These are phyloP conservation scores for Camelina sativa DNA, from an alignment of 345 rosid genomes.

Conservation along the genomic window DNA sequence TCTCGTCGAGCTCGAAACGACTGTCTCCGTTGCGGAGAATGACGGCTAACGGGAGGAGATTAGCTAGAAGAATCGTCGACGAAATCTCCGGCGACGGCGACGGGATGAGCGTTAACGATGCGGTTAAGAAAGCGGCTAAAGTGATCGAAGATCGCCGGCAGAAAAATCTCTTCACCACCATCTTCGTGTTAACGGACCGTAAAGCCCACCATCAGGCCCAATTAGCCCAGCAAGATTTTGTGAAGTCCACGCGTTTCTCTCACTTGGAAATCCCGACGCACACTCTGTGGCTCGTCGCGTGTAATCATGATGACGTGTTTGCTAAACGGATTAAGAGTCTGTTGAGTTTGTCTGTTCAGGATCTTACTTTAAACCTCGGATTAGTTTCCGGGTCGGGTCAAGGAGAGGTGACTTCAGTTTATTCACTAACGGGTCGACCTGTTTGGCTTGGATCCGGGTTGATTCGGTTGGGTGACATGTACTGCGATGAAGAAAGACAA, in stretches of 20 bases:
- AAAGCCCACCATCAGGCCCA: conserved; percentile 39
- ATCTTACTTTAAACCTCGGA: conserved; percentile 65
- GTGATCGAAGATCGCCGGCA: conserved; percentile 86
- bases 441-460: conserved; percentile 53
- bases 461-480: conserved; percentile 67
- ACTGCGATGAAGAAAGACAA: conserved; percentile 72
- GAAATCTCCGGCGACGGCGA: conserved; percentile 60
- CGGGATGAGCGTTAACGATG: conserved; percentile 71
- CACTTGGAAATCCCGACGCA: conserved; percentile 61
- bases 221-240: conserved; percentile 40
- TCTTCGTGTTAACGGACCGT: conserved; percentile 66
- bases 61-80: conserved; percentile 72
- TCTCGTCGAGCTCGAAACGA: conserved; percentile 73
- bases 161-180: conserved; percentile 62
- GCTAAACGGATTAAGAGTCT: conserved; percentile 51
- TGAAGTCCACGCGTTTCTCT: conserved; percentile 66
- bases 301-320: conserved; percentile 51
- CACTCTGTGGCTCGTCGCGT: conserved; percentile 55
- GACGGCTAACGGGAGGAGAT: conserved; percentile 72
- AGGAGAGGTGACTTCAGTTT: conserved; percentile 68
- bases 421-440: conserved; percentile 59
- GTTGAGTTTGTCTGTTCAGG: conserved; percentile 62
- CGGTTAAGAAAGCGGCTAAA: conserved; percentile 86
- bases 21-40: conserved; percentile 68
- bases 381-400: conserved; percentile 68